Evolutionary conservation across 192 early-diverging fungal species (phyloP).

Genomic region (Coemansia sp.): DNA sequence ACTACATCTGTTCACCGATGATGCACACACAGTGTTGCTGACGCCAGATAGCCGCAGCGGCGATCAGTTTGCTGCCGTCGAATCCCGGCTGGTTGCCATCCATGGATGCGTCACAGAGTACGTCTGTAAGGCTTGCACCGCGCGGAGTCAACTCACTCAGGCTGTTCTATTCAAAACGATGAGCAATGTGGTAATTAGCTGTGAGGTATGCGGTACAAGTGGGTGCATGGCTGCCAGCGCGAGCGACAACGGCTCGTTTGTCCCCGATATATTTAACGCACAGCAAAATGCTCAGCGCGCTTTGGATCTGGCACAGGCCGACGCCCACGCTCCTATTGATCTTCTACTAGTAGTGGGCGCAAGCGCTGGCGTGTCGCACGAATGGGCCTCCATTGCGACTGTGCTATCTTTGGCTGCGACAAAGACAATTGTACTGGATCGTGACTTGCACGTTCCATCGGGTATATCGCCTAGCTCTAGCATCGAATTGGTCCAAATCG

Average conservation of each 20-base stretch:
- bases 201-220: conserved; percentile 28
- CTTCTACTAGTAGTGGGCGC: conserved; percentile 34
- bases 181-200: conserved; percentile 18
- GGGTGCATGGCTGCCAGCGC: conserved; percentile 13
- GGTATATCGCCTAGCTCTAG: background rate
- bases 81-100: conserved; percentile 26
- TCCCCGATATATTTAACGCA: conserved; percentile 25
- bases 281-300: conserved; percentile 12
- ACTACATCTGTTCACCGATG: conserved; percentile 32
- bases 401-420: conserved; percentile 6
- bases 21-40: conserved; percentile 19
- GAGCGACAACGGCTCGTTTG: conserved; percentile 6
- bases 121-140: conserved; percentile 33
- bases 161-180: conserved; percentile 41
- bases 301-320: conserved; percentile 20
- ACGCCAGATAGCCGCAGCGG: background rate
- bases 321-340: conserved; percentile 12
- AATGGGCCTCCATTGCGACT: conserved; percentile 13
- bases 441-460: conserved; percentile 1
- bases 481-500: background rate
- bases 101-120: conserved; percentile 26
- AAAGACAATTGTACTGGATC: conserved; percentile 20
- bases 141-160: conserved; percentile 35
- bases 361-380: background rate
- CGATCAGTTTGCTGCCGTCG: conserved; percentile 15